Evolutionary conservation across 768 basidiomycete species (phyloP).

Genomic region (Collybiopsis luxurians): DNA sequence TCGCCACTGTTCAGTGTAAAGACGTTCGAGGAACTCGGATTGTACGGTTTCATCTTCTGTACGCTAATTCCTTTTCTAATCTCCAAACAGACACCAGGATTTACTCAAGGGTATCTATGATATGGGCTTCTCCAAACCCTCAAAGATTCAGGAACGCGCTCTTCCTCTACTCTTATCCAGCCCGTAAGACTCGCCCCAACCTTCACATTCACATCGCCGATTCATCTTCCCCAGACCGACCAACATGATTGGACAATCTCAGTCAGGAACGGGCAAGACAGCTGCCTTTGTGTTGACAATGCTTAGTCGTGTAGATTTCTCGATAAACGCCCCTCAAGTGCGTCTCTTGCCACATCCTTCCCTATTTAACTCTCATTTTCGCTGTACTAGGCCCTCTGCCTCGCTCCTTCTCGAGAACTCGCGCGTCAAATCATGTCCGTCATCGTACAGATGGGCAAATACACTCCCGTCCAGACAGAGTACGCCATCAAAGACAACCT

Average conservation of each 20-base stretch:
- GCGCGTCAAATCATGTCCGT: conserved; percentile 98
- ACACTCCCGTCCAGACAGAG: conserved; percentile 88
- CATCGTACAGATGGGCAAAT: conserved; percentile 91
- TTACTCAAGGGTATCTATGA: conserved; percentile 92
- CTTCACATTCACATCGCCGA: background rate
- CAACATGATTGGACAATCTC: conserved; percentile 99
- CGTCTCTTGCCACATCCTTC: background rate
- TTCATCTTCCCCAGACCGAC: conserved; percentile 60
- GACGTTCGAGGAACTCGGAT: conserved; percentile 91
- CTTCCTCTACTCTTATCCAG: conserved; percentile 86
- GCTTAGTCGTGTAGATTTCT: conserved; percentile 90
- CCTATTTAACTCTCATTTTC: background rate
- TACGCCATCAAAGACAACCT: conserved; percentile 93
- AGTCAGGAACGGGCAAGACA: conserved; percentile 98
- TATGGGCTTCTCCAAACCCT: conserved; percentile 96
- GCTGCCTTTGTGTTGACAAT: conserved; percentile 98
- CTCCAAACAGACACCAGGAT: conserved; percentile 64
- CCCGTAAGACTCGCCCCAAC: conserved; percentile 56
- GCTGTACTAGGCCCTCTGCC: conserved; percentile 75
- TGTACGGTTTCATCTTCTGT: conserved; percentile 53
- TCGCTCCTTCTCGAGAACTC: conserved; percentile 96
- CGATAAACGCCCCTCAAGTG: conserved; percentile 81
- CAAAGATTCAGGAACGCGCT: conserved; percentile 98
- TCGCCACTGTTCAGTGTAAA: conserved; percentile 95
- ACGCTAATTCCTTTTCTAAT: background rate